These are phyloP conservation scores for Rhizopogon vulgaris DNA, from an alignment of 768 basidiomycete genomes.

Conservation along the genomic window DNA sequence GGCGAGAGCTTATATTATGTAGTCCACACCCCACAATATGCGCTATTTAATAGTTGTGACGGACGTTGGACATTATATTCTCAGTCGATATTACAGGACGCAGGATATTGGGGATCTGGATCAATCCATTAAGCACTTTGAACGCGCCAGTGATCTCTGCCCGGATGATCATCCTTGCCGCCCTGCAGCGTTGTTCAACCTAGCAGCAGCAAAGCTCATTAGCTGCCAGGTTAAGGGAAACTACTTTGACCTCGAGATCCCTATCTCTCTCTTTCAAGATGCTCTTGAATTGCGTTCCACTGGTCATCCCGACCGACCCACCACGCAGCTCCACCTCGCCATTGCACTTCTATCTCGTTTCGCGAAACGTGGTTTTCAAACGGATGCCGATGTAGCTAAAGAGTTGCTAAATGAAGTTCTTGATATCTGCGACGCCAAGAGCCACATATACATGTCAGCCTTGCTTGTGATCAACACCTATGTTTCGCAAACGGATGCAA, in stretches of 20 bases:
- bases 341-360: conserved; percentile 2
- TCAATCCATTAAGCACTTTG: background rate
- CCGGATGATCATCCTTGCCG: background rate
- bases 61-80: background rate
- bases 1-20: background rate
- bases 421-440: background rate
- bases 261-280: conserved; percentile 1
- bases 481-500: too few relatives aligned
- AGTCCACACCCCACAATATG: background rate
- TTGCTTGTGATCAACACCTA: too few relatives aligned
- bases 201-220: background rate
- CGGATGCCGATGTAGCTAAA: background rate
- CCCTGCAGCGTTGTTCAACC: conserved; percentile 4
- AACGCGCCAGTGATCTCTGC: background rate
- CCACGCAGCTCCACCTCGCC: conserved; percentile 4
- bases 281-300: conserved; percentile 4
- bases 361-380: background rate
- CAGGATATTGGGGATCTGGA: background rate
- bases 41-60: background rate
- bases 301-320: conserved; percentile 1
- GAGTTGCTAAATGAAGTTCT: background rate
- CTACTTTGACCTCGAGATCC: background rate
- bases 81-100: background rate
- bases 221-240: background rate
- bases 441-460: background rate